Evolutionary conservation across 495 filamentous ascomycete genomes (phyloP).

Genomic region (Cudoniella acicularis): DNA sequence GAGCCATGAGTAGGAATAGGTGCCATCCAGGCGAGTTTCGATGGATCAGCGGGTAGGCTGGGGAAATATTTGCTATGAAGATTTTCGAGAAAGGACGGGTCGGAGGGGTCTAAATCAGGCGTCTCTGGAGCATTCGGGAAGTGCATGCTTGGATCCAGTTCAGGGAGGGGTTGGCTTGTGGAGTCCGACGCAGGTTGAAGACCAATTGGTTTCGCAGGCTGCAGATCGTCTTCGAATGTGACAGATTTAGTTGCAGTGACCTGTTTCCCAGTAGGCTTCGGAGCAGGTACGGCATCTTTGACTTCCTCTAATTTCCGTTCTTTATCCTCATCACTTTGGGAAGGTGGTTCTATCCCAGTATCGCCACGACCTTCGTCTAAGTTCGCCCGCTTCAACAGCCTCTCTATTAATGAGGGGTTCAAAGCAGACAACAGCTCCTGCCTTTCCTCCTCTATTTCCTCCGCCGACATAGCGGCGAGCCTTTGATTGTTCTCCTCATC

Average conservation of each 20-base stretch:
- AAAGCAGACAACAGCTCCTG: constrained; percentile 68
- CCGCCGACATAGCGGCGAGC: constrained; percentile 73
- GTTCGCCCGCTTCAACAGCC: constrained; percentile 72
- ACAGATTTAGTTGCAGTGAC: constrained; percentile 17
- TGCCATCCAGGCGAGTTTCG: constrained; percentile 85
- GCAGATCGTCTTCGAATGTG: constrained; percentile 26
- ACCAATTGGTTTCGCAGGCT: constrained; percentile 17
- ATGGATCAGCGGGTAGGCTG: constrained; percentile 74
- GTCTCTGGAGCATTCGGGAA: constrained; percentile 54
- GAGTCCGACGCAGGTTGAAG: constrained; percentile 12
- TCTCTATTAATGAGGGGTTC: constrained; percentile 67
- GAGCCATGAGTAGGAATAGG: constrained; percentile 56
- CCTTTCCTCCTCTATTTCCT: constrained; percentile 74
- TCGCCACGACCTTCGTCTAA: constrained; percentile 55
- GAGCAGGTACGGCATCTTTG: constrained; percentile 18
- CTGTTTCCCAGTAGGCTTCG: constrained; percentile 26
- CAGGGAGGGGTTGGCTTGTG: constrained; percentile 18
- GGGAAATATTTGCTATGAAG: constrained; percentile 94
- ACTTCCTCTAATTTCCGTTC: constrained; percentile 21
- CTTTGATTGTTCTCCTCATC: constrained; percentile 75
- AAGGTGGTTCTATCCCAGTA: constrained; percentile 17
- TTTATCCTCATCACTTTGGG: neutral
- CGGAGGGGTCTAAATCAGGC: constrained; percentile 76
- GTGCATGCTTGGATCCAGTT: constrained; percentile 45
- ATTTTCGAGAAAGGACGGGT: constrained; percentile 74